A percentile compares a stretch with the other conserved stretches of the same genome.
Evolutionary conservation across 805 yeast species (phyloP).

Genomic region (Candida silvicultrix): DNA sequence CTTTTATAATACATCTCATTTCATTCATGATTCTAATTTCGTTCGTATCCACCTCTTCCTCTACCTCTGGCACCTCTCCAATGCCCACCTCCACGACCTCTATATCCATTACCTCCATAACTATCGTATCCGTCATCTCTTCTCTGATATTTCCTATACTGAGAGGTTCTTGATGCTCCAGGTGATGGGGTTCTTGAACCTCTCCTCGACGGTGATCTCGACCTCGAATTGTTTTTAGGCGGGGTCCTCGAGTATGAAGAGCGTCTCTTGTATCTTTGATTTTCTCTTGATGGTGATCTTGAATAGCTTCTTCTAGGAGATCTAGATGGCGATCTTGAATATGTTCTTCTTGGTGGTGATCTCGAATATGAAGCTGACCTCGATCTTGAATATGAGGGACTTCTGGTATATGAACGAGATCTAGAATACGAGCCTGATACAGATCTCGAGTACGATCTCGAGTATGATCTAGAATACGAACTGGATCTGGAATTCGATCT

Average conservation of each 20-base stretch:
- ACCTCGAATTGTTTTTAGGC: constrained; percentile 1
- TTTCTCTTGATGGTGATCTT: constrained; percentile 3
- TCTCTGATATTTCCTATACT: not conserved
- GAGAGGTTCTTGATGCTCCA: not conserved
- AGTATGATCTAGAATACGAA: constrained; percentile 13
- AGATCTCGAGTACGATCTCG: constrained; percentile 14
- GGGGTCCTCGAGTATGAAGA: constrained; percentile 2
- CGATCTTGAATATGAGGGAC: constrained; percentile 6
- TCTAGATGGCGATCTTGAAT: constrained; percentile 12
- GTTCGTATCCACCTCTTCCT: not conserved
- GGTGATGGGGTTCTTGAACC: not conserved
- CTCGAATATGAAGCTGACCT: constrained; percentile 3
- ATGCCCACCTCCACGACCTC: not conserved
- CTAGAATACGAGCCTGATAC: constrained; percentile 21
- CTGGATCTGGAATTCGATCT: constrained; percentile 16
- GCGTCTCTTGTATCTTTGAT: not conserved
- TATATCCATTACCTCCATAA: not conserved
- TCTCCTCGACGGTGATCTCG: not conserved
- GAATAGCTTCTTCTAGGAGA: constrained; percentile 4
- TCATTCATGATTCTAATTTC: not conserved
- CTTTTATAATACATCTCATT: no score
- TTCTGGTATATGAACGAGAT: constrained; percentile 9
- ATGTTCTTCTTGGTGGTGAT: constrained; percentile 8
- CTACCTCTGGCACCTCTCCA: not conserved
- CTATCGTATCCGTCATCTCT: not conserved